Conservation (phyloP, 371 early-diverging fungal species). For the Coemansia linderi region DNA sequence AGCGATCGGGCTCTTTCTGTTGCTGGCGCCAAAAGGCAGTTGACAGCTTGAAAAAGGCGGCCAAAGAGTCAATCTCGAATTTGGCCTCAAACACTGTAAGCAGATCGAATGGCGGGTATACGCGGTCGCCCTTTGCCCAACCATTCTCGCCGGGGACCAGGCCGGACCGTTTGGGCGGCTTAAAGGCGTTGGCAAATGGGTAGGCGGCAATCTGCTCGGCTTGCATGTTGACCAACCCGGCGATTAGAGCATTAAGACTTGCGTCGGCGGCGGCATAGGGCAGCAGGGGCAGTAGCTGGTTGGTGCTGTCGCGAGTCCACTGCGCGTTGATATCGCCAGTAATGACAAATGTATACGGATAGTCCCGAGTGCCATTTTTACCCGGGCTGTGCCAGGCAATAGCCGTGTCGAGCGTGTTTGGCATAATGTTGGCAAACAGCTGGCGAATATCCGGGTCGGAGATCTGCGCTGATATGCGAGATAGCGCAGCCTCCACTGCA, state of each 20-base stretch:
- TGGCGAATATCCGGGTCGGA: constrained; percentile 19
- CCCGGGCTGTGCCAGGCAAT: constrained; percentile 39
- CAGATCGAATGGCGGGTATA: constrained; percentile 5
- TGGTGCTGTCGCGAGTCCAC: constrained; percentile 68
- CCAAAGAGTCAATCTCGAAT: constrained; percentile 34
- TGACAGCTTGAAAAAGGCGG: constrained; percentile 27
- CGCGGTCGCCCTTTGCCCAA: constrained; percentile 17
- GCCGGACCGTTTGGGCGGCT: constrained; percentile 43
- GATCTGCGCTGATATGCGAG: constrained; percentile 23
- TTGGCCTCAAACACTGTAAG: constrained; percentile 25
- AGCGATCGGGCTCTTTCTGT: neutral
- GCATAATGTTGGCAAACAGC: constrained; percentile 40
- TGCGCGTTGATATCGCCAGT: constrained; percentile 69
- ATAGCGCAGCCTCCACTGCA: constrained; percentile 4
- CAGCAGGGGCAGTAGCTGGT: constrained; percentile 62
- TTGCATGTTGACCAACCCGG: constrained; percentile 62
- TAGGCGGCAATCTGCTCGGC: constrained; percentile 59
- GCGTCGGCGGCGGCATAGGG: constrained; percentile 54
- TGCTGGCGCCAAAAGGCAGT: constrained; percentile 37
- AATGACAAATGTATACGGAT: constrained; percentile 61
- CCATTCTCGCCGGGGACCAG: constrained; percentile 10
- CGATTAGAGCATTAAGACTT: constrained; percentile 54
- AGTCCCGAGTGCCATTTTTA: constrained; percentile 10
- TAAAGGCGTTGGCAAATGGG: constrained; percentile 60
- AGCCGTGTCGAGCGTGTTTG: constrained; percentile 61